A percentile compares a stretch with the other conserved stretches of the same genome.
phyloP scores from a whole-genome alignment of 1,284 basidiomycete species.

The Cryptococcus floricola region DNA sequence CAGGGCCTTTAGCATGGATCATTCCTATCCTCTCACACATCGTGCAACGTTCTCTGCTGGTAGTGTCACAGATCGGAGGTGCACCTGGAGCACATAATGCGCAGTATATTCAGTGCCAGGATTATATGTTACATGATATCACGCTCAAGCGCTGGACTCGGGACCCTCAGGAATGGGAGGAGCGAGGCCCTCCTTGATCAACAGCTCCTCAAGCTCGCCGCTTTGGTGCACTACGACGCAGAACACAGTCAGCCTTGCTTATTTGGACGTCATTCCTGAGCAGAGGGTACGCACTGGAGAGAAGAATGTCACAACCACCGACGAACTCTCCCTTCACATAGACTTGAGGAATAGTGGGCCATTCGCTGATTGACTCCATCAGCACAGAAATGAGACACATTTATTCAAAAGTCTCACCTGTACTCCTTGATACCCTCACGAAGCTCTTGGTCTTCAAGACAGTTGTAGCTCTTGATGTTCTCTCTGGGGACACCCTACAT shows the following conservation, averaged over 20 bases:
- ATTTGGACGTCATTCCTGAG: background rate
- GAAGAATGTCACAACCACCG: constrained; percentile 91
- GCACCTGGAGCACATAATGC: no score
- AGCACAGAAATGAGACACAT: constrained; percentile 9
- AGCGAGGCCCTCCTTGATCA: constrained; percentile 69
- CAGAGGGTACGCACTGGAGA: constrained; percentile 68
- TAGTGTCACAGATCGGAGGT: no score
- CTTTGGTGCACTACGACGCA: constrained; percentile 79
- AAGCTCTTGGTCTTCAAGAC: constrained; percentile 75
- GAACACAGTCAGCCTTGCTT: background rate
- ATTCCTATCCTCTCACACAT: background rate
- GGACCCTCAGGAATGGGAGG: constrained; percentile 47
- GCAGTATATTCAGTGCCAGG: background rate
- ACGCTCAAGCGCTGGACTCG: constrained; percentile 5
- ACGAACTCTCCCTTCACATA: constrained; percentile 94
- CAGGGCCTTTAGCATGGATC: constrained; percentile 6
- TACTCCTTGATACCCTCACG: constrained; percentile 83
- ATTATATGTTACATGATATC: background rate
- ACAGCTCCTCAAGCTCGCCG: constrained; percentile 82
- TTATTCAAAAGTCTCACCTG: constrained; percentile 61
- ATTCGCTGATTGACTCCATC: constrained; percentile 61
- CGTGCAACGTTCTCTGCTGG: no score
- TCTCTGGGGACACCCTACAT: constrained; percentile 69
- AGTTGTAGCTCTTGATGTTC: constrained; percentile 84
- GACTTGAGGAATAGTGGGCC: constrained; percentile 96